phyloP scores from a whole-genome alignment of 2,329 filamentous ascomycete genomes.

The Penicillium sclerotiorum region DNA sequence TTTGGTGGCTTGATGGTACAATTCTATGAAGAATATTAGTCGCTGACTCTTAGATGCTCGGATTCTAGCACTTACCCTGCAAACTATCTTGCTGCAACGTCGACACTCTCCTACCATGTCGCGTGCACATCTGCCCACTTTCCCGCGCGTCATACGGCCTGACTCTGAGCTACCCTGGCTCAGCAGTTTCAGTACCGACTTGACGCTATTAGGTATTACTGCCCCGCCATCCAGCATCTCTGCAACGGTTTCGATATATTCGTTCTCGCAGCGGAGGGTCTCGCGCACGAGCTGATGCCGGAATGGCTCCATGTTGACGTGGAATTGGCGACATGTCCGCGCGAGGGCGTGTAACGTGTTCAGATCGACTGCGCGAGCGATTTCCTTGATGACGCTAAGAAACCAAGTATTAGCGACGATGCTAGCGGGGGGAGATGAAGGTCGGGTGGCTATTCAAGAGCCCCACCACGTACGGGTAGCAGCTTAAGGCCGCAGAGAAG shows the following conservation, averaged over 20 bases:
- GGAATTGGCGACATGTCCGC: conserved; percentile 77
- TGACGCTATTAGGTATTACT: conserved; percentile 33
- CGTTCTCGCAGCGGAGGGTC: conserved; percentile 79
- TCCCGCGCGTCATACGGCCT: conserved; percentile 60
- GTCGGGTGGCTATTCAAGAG: not conserved
- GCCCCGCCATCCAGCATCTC: conserved; percentile 48
- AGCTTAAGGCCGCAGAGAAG: conserved; percentile 49
- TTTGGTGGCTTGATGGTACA: conserved; percentile 84
- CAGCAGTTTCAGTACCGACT: conserved; percentile 33
- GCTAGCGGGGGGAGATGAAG: too few relatives aligned
- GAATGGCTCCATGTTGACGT: conserved; percentile 76
- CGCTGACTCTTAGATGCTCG: not conserved
- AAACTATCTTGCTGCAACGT: conserved; percentile 74
- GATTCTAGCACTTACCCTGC: conserved; percentile 65
- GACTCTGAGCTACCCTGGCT: conserved; percentile 33
- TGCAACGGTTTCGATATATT: conserved; percentile 51
- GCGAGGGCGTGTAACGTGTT: conserved; percentile 85
- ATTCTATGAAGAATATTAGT: conserved; percentile 61
- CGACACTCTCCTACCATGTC: conserved; percentile 86
- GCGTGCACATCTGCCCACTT: conserved; percentile 76
- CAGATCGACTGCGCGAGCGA: conserved; percentile 78
- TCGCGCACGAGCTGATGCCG: conserved; percentile 71
- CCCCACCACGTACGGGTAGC: conserved; percentile 50
- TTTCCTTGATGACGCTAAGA: conserved; percentile 71
- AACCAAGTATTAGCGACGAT: conserved; percentile 1